phyloP scores from a whole-genome alignment of 2,329 filamentous ascomycete species.

The Pyricularia sp. region DNA sequence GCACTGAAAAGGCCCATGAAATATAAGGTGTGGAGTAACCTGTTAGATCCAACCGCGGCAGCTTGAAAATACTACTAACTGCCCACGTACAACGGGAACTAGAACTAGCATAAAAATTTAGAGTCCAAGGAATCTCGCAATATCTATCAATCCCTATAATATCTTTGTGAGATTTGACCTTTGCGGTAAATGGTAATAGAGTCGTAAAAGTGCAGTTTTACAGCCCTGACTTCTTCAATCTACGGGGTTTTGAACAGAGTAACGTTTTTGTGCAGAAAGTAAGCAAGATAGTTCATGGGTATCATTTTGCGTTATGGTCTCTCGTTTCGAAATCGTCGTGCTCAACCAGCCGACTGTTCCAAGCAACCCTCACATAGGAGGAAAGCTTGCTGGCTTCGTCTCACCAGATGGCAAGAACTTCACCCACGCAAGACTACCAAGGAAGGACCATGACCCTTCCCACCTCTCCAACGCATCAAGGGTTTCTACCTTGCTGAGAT shows the following conservation, averaged over 20 bases:
- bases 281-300: background rate
- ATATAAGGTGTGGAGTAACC: background rate
- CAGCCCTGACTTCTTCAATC: background rate
- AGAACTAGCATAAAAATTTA: background rate
- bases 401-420: constrained; percentile 58
- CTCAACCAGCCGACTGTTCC: background rate
- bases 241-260: background rate
- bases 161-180: background rate
- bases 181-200: too few species aligned
- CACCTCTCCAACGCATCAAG: constrained; percentile 59
- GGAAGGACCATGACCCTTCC: constrained; percentile 76
- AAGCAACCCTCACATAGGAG: constrained; percentile 39
- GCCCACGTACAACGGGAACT: background rate
- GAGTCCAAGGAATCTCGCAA: background rate
- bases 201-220: too few species aligned
- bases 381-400: constrained; percentile 65
- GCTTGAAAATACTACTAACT: too few species aligned
- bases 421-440: constrained; percentile 69
- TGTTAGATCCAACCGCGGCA: background rate
- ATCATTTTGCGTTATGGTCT: constrained; percentile 1
- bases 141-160: background rate
- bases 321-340: background rate
- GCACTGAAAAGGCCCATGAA: too few species aligned
- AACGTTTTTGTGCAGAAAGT: background rate
- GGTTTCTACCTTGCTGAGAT: constrained; percentile 60